These are phyloP conservation scores for Podospora didyma DNA, from an alignment of 495 filamentous ascomycete species.

Conservation along the genomic window DNA sequence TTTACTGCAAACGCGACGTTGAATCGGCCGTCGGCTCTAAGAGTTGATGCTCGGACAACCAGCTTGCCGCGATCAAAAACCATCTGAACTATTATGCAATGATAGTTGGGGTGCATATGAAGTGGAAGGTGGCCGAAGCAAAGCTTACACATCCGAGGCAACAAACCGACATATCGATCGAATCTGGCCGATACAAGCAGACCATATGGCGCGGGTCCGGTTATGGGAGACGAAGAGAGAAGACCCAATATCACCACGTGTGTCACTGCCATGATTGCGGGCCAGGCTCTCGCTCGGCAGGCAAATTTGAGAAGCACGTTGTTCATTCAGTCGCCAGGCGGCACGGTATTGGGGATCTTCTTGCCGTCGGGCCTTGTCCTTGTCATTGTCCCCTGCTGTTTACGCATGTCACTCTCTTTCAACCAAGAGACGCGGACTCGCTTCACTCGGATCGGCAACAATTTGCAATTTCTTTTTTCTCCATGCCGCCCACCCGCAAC, in stretches of 20 bases:
- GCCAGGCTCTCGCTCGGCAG: conserved; percentile 1
- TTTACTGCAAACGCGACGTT: background rate
- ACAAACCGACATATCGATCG: background rate
- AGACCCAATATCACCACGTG: background rate
- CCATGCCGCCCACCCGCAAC: background rate
- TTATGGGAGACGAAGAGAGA: background rate
- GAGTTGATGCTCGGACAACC: background rate
- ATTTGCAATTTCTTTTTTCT: conserved; percentile 8
- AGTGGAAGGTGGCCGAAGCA: background rate
- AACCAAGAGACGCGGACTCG: background rate
- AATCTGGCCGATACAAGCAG: background rate
- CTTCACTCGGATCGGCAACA: conserved; percentile 3
- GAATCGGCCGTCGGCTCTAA: background rate
- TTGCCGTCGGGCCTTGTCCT: conserved; percentile 9
- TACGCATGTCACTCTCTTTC: background rate
- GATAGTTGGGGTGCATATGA: background rate
- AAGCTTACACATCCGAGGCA: background rate
- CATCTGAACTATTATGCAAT: background rate
- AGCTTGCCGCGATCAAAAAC: background rate
- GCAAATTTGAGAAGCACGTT: background rate
- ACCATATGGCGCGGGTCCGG: background rate
- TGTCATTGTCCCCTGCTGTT: conserved; percentile 1
- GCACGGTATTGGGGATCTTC: conserved; percentile 13
- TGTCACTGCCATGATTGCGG: background rate
- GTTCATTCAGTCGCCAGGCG: background rate